These are phyloP conservation scores for Termitomyces titanicus DNA, from an alignment of 768 basidiomycete species.

Conservation along the genomic window DNA sequence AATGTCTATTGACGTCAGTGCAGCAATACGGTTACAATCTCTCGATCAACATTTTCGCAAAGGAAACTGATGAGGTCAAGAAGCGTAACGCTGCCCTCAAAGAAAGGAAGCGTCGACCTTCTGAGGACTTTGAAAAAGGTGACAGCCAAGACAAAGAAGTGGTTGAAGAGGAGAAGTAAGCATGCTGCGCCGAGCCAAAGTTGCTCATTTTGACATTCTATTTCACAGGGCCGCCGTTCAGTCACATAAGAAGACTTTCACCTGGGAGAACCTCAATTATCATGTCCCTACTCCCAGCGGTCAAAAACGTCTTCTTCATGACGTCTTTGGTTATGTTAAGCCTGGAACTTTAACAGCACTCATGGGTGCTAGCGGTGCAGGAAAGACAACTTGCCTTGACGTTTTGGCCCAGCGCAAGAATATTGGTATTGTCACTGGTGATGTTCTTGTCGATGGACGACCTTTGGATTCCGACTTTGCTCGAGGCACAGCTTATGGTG, in stretches of 20 bases:
- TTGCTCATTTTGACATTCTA: background rate
- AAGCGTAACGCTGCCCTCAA: slow-evolving; percentile 49
- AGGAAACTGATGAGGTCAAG: slow-evolving; percentile 51
- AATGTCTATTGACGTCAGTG: slow-evolving; percentile 6
- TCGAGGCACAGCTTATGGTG: slow-evolving; percentile 75
- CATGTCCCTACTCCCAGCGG: slow-evolving; percentile 67
- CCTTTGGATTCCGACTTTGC: slow-evolving; percentile 53
- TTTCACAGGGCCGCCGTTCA: slow-evolving; percentile 11
- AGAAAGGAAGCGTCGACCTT: slow-evolving; percentile 46
- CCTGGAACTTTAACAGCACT: slow-evolving; percentile 87
- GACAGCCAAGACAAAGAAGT: slow-evolving; percentile 1
- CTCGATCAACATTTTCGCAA: slow-evolving; percentile 56
- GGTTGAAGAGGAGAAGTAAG: slow-evolving; percentile 9
- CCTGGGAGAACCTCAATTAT: slow-evolving; percentile 81
- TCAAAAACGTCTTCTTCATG: slow-evolving; percentile 59
- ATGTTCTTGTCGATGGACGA: slow-evolving; percentile 62
- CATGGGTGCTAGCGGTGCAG: slow-evolving; percentile 84
- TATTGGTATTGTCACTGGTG: slow-evolving; percentile 62
- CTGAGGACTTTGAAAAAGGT: slow-evolving; percentile 25
- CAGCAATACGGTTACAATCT: slow-evolving; percentile 49
- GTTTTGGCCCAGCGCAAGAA: slow-evolving; percentile 73
- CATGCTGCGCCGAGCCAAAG: background rate
- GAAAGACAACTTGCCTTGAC: slow-evolving; percentile 75
- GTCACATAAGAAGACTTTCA: slow-evolving; percentile 57
- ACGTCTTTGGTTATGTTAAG: slow-evolving; percentile 77